Conservation (phyloP, 306 rosid genomes). For the Dryas alaskensis region DNA sequence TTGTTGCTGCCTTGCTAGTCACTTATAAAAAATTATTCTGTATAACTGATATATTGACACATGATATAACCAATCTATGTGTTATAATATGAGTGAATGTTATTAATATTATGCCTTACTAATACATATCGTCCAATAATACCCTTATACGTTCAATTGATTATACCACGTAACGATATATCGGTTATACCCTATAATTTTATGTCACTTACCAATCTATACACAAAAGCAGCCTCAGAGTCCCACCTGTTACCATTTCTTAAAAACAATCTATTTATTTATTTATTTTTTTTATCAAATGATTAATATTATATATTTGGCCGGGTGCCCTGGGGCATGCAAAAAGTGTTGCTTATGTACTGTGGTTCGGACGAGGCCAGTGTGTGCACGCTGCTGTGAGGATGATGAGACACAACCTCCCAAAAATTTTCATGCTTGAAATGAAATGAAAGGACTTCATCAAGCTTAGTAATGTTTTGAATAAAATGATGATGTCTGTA, state of each 20-base stretch:
- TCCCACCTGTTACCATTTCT: neutral
- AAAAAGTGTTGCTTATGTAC: slow-evolving; percentile 13
- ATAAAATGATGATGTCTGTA: neutral
- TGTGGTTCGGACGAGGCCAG: neutral
- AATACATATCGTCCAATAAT: too few relatives aligned
- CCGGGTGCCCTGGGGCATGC: slow-evolving; percentile 11
- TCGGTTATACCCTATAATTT: too few relatives aligned
- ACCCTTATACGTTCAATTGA: too few relatives aligned
- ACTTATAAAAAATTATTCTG: too few relatives aligned
- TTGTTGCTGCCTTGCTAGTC: neutral
- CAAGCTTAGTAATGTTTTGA: neutral
- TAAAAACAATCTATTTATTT: neutral
- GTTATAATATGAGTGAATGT: too few relatives aligned
- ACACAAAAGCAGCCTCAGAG: neutral
- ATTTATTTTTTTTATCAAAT: neutral
- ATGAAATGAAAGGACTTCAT: too few relatives aligned
- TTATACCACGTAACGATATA: too few relatives aligned
- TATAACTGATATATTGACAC: too few relatives aligned
- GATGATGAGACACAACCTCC: neutral
- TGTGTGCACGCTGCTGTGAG: neutral
- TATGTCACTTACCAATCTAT: neutral
- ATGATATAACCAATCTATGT: too few relatives aligned
- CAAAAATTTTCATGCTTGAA: neutral
- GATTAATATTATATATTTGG: neutral
- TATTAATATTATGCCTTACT: too few relatives aligned